phyloP scores from a whole-genome alignment of 495 filamentous ascomycete species.

The Poronia punctata region DNA sequence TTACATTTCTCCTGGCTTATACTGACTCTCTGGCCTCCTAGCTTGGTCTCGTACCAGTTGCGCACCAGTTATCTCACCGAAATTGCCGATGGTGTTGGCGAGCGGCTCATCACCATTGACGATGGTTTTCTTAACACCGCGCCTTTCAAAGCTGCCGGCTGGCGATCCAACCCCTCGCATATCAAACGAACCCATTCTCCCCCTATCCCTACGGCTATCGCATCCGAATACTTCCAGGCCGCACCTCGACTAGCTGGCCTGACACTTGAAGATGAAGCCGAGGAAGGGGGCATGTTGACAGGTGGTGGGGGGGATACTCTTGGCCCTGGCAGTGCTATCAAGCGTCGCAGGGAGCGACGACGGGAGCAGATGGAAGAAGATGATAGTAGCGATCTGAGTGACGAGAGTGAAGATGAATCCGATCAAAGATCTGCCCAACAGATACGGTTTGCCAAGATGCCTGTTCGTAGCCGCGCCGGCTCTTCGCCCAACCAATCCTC shows the following conservation, averaged over 20 bases:
- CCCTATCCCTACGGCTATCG: conserved; percentile 84
- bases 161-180: conserved; percentile 67
- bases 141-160: conserved; percentile 93
- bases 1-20: conserved; percentile 6
- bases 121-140: conserved; percentile 83
- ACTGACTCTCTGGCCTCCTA: conserved; percentile 27
- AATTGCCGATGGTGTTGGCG: conserved; percentile 91
- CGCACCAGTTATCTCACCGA: conserved; percentile 84
- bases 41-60: conserved; percentile 88
- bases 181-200: conserved; percentile 92
- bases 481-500: conserved; percentile 74
- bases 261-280: conserved; percentile 66
- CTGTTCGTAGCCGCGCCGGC: conserved; percentile 74
- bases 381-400: conserved; percentile 92
- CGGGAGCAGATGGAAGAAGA: conserved; percentile 86
- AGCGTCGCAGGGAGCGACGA: conserved; percentile 48
- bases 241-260: conserved; percentile 42
- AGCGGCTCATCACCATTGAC: conserved; percentile 89
- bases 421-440: conserved; percentile 64
- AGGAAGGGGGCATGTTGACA: conserved; percentile 74
- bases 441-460: conserved; percentile 94
- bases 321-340: conserved; percentile 55
- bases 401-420: conserved; percentile 88
- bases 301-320: conserved; percentile 67
- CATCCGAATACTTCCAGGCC: conserved; percentile 88